Base-by-base conservation (phyloP, 495 filamentous ascomycete species). In the Penicillium crystallinum region DNA sequence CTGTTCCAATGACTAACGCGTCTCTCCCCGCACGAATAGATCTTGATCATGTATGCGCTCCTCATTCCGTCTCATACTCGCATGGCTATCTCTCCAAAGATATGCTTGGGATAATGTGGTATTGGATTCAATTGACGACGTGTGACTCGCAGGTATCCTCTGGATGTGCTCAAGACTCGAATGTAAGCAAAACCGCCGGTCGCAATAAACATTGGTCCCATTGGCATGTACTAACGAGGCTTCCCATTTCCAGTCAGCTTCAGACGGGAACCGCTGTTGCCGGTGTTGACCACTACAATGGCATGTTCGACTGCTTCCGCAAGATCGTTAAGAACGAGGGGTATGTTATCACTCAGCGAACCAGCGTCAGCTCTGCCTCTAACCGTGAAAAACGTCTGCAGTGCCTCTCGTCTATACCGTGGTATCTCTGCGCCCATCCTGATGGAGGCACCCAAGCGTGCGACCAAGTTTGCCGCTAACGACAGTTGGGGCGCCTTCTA, bases 361-460 rank as follows among this genome's bases (percentile, higher is more conserved):
- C 17, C 38, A 27, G 30, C 34, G 14, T 46, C 6, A 29, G 23
- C 36, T 33, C 36, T 36, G 31, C n/a, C 33, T 43, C 53, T 58
- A 37, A 60, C 15, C 19, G 27, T 42, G 19, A 27, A 33, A 22
- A 25, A 12, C 18, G 29, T 39, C 23, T 56, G 43, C 51, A 95
- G 90, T 25, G 83, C 86, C 70, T 92, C 89, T 48, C 82, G 92
- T 45, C 75, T 98, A 17, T 98, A 98, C 76, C 88, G 93, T 62
- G 93, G 93, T 66, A 98, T 98, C 68, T 85, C 82, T 25, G 92
- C 95, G 12, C 93, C 93, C 18, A 97, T 98, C 58, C 75, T 97
- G 56, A 97, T 98, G 93, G 93, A 98, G 74, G 93, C 93, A 15
- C 93, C 93, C 49, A 98, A 98, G 82, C 85, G 93, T 68, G 93